Conservation (phyloP, 2,329 filamentous ascomycete genomes). For the Aspergillus japonicus region DNA sequence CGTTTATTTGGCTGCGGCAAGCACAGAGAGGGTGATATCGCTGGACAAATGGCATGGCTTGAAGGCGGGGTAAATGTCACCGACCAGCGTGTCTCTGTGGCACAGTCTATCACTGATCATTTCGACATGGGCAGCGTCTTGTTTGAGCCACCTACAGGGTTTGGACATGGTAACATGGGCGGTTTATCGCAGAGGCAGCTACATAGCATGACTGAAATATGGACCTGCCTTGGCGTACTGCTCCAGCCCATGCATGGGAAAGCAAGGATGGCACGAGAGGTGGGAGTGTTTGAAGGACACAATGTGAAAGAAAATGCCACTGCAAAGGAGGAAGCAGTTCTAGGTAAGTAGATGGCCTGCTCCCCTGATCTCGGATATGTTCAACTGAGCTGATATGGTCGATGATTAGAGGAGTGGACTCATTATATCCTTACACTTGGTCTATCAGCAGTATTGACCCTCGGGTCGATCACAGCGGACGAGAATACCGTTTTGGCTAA, state of each 20-base stretch:
- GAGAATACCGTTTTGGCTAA: slow-evolving; percentile 41
- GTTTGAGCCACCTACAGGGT: slow-evolving; percentile 57
- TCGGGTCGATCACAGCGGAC: slow-evolving; percentile 45
- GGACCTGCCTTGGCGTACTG: slow-evolving; percentile 59
- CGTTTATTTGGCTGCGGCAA: slow-evolving; percentile 61
- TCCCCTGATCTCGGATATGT: neutral
- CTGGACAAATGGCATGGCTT: slow-evolving; percentile 63
- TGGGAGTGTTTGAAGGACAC: slow-evolving; percentile 57
- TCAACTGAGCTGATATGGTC: neutral
- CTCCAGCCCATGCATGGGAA: slow-evolving; percentile 57
- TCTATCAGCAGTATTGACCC: slow-evolving; percentile 54
- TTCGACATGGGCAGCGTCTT: slow-evolving; percentile 55
- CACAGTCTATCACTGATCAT: slow-evolving; percentile 49
- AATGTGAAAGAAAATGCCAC: slow-evolving; percentile 46
- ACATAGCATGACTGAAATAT: slow-evolving; percentile 65
- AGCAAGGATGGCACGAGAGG: slow-evolving; percentile 53
- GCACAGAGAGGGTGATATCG: slow-evolving; percentile 57
- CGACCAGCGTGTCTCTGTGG: slow-evolving; percentile 37
- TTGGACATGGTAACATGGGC: slow-evolving; percentile 55
- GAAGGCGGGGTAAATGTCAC: slow-evolving; percentile 56
- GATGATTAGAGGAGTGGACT: slow-evolving; percentile 57
- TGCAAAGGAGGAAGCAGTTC: slow-evolving; percentile 49
- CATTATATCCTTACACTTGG: slow-evolving; percentile 60
- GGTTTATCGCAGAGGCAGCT: slow-evolving; percentile 57
- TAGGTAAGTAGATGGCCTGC: slow-evolving; percentile 43